Evolutionary conservation across 2,329 filamentous ascomycete species (phyloP).

Genomic region (Orbilia javanica): DNA sequence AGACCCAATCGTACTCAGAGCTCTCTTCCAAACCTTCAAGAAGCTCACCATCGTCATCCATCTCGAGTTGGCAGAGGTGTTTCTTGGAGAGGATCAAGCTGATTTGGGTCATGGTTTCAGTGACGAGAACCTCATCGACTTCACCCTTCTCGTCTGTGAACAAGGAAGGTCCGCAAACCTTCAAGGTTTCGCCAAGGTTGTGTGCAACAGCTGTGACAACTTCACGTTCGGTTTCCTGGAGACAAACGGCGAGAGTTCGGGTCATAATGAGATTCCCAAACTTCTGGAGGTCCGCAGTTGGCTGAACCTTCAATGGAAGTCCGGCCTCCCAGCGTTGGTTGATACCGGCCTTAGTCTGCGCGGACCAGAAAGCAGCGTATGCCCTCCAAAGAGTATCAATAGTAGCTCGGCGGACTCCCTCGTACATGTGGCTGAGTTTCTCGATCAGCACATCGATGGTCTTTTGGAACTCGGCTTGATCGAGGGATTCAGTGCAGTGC

Average conservation of each 20-base stretch:
- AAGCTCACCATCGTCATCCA: conserved; percentile 81
- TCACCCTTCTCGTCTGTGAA: conserved; percentile 75
- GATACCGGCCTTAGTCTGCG: conserved; percentile 78
- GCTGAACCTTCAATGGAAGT: conserved; percentile 82
- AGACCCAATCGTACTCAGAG: conserved; percentile 97
- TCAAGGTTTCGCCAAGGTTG: conserved; percentile 89
- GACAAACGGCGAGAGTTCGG: conserved; percentile 86
- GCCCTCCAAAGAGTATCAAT: conserved; percentile 92
- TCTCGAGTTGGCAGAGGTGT: conserved; percentile 91
- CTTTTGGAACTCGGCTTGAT: conserved; percentile 80
- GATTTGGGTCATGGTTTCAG: conserved; percentile 81
- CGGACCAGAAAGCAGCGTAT: conserved; percentile 90
- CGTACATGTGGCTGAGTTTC: conserved; percentile 88
- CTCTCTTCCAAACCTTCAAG: conserved; percentile 77
- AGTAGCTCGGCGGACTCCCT: conserved; percentile 92
- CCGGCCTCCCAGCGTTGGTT: conserved; percentile 89
- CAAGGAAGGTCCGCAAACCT: conserved; percentile 88
- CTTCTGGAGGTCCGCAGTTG: conserved; percentile 82
- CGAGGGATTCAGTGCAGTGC: conserved; percentile 82
- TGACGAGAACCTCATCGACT: conserved; percentile 68
- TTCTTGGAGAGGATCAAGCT: conserved; percentile 85
- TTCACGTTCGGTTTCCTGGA: conserved; percentile 92
- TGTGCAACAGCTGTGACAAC: conserved; percentile 96
- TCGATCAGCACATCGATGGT: conserved; percentile 84
- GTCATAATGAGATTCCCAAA: conserved; percentile 87